Base-by-base conservation (phyloP, 1,284 basidiomycete genomes). In the Ceratobasidium sp. region DNA sequence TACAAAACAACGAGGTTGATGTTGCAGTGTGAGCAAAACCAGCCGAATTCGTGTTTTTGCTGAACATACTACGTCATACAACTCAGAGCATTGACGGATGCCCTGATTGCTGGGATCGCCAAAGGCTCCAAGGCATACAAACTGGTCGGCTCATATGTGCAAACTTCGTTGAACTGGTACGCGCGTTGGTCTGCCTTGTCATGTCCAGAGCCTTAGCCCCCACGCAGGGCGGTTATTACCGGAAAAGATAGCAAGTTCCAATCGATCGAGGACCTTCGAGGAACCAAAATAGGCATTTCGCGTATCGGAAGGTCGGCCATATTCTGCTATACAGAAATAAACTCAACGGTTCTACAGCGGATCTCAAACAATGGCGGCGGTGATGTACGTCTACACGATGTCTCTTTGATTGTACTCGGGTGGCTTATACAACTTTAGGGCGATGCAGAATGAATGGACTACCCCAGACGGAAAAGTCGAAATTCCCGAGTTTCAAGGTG, bases 351-450 rank as follows among this genome's bases (percentile, higher is more conserved):
- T 40, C 25, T 68, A 51, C 70, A 94, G 93, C 79, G 95, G 95
- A 40, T 94, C 90, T 79, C 92, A 97, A 82, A 95, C 95, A 8
- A 98, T 99, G 96, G 97, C 96, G 1, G 94, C 91, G 78, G 95
- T 98, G 32, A 95, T 98, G 92, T 95, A 93, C 1, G 85, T 95
- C 49, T 91, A 5, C 4, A 22, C 34, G 6, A 43, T 52, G 5
- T 61, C 11, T 15, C 44, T 29, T 29, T 29, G 25, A 29, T 29
- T 29, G 9, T 44, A 34, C 13, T 34, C 15, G n/a, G 32, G 34
- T 6, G n/a, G 22, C 29, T 57, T 13, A 22, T 11, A 4, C 15
- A 40, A 40, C 34, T 37, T 6, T 56, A 73, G 70, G 79, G 79
- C 79, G 7, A 70, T 68, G 52, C 70, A 97, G 79, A 90, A 96